A percentile compares a stretch with the other conserved stretches of the same genome.
These are phyloP conservation scores for Mucor mucedo DNA, from an alignment of 371 early-diverging fungal genomes.

Conservation along the genomic window DNA sequence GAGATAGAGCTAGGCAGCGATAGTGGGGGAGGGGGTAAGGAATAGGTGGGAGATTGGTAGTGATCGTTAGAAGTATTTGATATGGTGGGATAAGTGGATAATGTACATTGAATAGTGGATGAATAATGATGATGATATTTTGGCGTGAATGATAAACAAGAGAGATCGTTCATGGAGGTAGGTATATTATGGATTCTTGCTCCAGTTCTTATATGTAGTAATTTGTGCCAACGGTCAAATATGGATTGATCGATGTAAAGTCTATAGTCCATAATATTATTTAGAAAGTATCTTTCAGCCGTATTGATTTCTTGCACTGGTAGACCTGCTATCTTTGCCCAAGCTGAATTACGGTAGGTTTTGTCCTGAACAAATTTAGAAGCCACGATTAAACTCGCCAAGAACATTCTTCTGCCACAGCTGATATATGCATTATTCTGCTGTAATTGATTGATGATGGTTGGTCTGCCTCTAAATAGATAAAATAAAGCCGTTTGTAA, in stretches of 20 bases:
- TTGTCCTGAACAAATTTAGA: conserved; percentile 82
- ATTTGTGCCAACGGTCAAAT: conserved; percentile 55
- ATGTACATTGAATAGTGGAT: conserved; percentile 3
- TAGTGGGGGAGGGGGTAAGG: conserved; percentile 22
- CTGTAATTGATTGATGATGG: conserved; percentile 32
- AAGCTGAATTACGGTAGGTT: conserved; percentile 80
- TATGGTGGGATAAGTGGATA: conserved; percentile 8
- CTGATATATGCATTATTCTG: conserved; percentile 45
- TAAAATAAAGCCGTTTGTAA: conserved; percentile 78
- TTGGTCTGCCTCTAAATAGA: conserved; percentile 59
- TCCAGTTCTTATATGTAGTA: conserved; percentile 48
- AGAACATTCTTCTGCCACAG: conserved; percentile 82
- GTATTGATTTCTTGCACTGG: conserved; percentile 73
- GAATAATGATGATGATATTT: not conserved
- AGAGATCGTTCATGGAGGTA: conserved; percentile 19
- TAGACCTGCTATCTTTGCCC: conserved; percentile 82
- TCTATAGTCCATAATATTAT: conserved; percentile 71
- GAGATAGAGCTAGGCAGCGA: conserved; percentile 48
- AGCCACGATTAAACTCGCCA: conserved; percentile 77
- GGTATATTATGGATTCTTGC: conserved; percentile 31
- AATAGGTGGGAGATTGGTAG: conserved; percentile 20
- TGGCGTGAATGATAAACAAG: conserved; percentile 19
- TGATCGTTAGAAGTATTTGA: not conserved
- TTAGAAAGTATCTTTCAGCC: conserved; percentile 76
- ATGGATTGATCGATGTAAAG: conserved; percentile 69